These are phyloP conservation scores for Auricularia cornea DNA, from an alignment of 768 basidiomycete species.

Conservation along the genomic window DNA sequence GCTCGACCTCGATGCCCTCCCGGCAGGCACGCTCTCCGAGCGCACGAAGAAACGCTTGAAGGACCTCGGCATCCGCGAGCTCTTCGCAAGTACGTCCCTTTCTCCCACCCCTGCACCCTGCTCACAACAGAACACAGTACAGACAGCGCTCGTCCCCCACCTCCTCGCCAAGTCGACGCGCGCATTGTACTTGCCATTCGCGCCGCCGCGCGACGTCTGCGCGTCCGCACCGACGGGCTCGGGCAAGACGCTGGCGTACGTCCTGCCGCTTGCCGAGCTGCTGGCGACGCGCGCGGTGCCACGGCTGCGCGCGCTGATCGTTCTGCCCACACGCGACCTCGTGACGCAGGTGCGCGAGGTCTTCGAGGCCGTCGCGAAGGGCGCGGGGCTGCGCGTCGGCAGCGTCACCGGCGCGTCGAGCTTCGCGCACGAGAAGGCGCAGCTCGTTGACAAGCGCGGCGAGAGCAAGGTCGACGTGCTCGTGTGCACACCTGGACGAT, in stretches of 20 bases:
- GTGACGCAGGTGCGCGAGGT: constrained; percentile 90
- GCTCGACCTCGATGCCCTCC: constrained; percentile 29
- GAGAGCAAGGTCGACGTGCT: constrained; percentile 89
- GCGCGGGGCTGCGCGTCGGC: constrained; percentile 74
- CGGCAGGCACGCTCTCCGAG: constrained; percentile 46
- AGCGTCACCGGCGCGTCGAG: constrained; percentile 67
- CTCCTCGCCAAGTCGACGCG: constrained; percentile 38
- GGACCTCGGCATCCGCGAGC: constrained; percentile 72
- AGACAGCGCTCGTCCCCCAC: constrained; percentile 80
- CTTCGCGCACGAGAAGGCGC: constrained; percentile 83
- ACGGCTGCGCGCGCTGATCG: constrained; percentile 76
- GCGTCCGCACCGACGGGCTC: constrained; percentile 97
- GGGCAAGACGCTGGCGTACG: constrained; percentile 96
- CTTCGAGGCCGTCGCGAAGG: constrained; percentile 75
- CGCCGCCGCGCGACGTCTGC: constrained; percentile 71
- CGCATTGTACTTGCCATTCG: constrained; percentile 56
- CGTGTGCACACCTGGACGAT: constrained; percentile 89
- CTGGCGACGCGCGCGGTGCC: constrained; percentile 70
- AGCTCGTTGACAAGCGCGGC: constrained; percentile 64
- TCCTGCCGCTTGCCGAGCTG: constrained; percentile 85
- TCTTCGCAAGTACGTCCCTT: constrained; percentile 70
- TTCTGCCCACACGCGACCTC: constrained; percentile 90
- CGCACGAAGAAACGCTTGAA: constrained; percentile 49
- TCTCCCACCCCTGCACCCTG: background rate
- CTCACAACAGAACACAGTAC: constrained; percentile 44